Base-by-base conservation (phyloP, 208 protist species). In the Trypanosoma cruzi region DNA sequence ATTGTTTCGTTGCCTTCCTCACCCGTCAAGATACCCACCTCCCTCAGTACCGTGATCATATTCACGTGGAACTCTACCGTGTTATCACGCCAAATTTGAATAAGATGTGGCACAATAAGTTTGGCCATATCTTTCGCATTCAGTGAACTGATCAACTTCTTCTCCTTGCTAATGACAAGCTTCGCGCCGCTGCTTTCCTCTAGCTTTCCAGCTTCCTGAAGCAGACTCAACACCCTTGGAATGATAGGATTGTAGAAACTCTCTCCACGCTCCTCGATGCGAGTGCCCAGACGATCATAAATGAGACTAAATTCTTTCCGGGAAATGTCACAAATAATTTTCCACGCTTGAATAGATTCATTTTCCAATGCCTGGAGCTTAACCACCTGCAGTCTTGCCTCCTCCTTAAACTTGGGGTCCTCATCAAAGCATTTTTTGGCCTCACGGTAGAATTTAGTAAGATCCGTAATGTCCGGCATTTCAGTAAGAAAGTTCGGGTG, bases 221-320 rank as follows among this genome's bases (percentile, higher is more conserved):
- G 81, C 28, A 95, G 58, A 34, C 78, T 55, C 26, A 98, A 64
- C 42, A 97, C 88, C 42, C 84, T 73, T 4, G 86, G 88, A 75
- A 99, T 96, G 59, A 97, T 76, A 13, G 85, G 77, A 73, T 98
- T 98, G 92, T 99, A 99, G 75, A 98, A 99, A 72, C 96, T 98
- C 86, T 99, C 98, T 26, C 98, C 98, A 36, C 87, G 81, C 77
- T 98, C 96, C 64, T 94, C 81, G 52, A 98, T 84, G 40, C 34
- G 69, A 57, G 85, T 75, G 62, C 89, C 75, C 61, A 99, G 94
- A 70, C 85, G 86, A 16, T 88, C 55, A 86, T 99, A 99, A 71
- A 99, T 96, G 50, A 76, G 48, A 63, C 95, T 80, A 80, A 99
- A 99, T 80, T 98, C 96, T 14, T 72, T 83, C 16, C 96, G 89